A percentile compares a stretch with the other conserved stretches of the same genome.
Conservation (phyloP, 1,139 yeast genomes). For the Oligophagozyma castellii region DNA sequence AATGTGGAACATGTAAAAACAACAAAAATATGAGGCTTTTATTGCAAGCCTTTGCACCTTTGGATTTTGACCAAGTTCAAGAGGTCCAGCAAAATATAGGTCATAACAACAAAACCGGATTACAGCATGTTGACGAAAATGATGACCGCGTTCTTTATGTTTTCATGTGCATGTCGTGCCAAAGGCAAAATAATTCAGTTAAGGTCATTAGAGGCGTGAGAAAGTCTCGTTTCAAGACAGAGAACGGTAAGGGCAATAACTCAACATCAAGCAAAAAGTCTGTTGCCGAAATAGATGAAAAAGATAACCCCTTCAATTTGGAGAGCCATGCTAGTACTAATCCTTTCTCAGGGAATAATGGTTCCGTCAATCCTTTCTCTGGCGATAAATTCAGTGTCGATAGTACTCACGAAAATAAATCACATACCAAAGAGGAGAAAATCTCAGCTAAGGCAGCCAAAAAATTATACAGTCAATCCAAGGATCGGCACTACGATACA, state of each 20-base stretch:
- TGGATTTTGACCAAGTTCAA: conserved; percentile 29
- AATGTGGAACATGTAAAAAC: conserved; percentile 49
- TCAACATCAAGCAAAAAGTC: conserved; percentile 30
- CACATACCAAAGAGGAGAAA: conserved; percentile 5
- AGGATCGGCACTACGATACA: conserved; percentile 15
- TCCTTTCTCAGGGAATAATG: conserved; percentile 26
- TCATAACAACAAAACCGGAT: conserved; percentile 6
- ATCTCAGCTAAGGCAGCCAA: conserved; percentile 12
- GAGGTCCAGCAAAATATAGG: conserved; percentile 9
- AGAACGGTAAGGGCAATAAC: conserved; percentile 24
- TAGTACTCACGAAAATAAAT: conserved; percentile 4
- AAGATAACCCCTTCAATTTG: conserved; percentile 31
- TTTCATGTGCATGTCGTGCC: conserved; percentile 65
- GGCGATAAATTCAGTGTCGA: conserved; percentile 1
- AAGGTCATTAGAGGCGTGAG: conserved; percentile 64
- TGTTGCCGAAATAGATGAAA: conserved; percentile 28
- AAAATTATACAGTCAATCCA: conserved; percentile 13
- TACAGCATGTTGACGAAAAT: conserved; percentile 29
- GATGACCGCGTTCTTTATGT: conserved; percentile 76
- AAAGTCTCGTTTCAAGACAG: conserved; percentile 37
- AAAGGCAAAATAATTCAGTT: conserved; percentile 53
- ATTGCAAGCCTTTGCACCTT: conserved; percentile 68
- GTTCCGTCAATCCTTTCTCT: conserved; percentile 11
- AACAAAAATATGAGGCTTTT: conserved; percentile 46
- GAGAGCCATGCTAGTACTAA: conserved; percentile 18